Conservation (phyloP, 1,284 basidiomycete species). For the Fistulinella cinereoalba region DNA sequence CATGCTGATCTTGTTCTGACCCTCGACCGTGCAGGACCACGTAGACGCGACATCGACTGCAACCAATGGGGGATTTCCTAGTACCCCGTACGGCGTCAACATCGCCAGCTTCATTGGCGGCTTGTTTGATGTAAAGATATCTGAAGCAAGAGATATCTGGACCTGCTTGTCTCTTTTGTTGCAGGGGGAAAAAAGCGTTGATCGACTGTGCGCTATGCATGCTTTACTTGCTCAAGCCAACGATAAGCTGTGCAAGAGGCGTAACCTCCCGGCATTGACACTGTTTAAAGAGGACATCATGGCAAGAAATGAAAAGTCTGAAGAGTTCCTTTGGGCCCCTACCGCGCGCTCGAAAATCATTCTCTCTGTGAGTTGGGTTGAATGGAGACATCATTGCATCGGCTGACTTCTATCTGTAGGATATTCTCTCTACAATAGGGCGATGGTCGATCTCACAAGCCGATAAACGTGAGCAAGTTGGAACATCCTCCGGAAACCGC, state of each 20-base stretch:
- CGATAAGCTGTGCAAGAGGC: conserved; percentile 34
- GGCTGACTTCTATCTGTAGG: conserved; percentile 17
- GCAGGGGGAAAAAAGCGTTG: conserved; percentile 18
- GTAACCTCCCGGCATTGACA: conserved; percentile 16
- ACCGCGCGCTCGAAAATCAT: conserved; percentile 13
- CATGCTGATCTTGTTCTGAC: no score
- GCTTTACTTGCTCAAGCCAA: conserved; percentile 29
- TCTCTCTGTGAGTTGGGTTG: conserved; percentile 17
- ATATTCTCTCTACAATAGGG: conserved; percentile 27
- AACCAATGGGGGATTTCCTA: no score
- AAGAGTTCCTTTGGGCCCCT: conserved; percentile 22
- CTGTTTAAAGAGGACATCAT: conserved; percentile 16
- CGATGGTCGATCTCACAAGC: conserved; percentile 22
- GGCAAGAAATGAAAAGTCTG: conserved; percentile 8
- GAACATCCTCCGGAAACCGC: neutral
- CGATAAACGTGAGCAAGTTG: conserved; percentile 17
- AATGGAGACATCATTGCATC: neutral
- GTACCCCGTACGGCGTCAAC: conserved; percentile 23
- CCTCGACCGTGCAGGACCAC: conserved; percentile 13
- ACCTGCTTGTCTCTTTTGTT: conserved; percentile 27
- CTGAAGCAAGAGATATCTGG: conserved; percentile 25
- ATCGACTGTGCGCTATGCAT: conserved; percentile 31
- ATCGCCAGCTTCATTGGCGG: conserved; percentile 34
- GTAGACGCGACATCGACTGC: neutral
- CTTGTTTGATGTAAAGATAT: conserved; percentile 26